Evolutionary conservation across 306 rosid species (phyloP).

Genomic region (Quercus aquifolioides): DNA sequence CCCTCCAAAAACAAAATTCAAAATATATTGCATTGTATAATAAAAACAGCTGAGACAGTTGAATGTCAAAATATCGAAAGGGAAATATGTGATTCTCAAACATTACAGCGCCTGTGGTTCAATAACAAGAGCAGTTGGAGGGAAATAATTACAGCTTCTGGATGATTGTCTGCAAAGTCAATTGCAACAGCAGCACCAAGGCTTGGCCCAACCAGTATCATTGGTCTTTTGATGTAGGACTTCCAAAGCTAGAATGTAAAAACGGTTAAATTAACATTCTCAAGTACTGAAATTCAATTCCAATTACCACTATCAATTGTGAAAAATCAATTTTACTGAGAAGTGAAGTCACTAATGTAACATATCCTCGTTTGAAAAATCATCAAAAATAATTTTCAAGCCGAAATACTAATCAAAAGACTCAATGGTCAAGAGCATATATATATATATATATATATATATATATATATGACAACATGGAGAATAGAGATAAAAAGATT

Average conservation of each 20-base stretch:
- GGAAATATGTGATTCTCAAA: too few species aligned
- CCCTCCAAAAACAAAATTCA: too few species aligned
- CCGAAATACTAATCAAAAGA: background rate
- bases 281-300: background rate
- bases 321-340: background rate
- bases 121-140: conserved; percentile 22
- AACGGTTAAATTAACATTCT: background rate
- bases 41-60: background rate
- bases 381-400: background rate
- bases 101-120: background rate
- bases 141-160: conserved; percentile 79
- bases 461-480: background rate
- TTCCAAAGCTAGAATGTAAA: conserved; percentile 64
- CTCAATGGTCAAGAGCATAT: background rate
- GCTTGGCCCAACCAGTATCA: conserved; percentile 94
- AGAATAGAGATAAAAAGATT: background rate
- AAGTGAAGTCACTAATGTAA: background rate
- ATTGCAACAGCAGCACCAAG: conserved; percentile 97
- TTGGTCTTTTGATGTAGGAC: conserved; percentile 70
- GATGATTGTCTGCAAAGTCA: conserved; percentile 80
- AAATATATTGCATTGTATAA: background rate
- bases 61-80: background rate
- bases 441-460: background rate
- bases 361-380: background rate
- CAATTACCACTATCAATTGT: background rate